Base-by-base conservation (phyloP, 768 basidiomycete species). In the Agrocybe chaxingu region DNA sequence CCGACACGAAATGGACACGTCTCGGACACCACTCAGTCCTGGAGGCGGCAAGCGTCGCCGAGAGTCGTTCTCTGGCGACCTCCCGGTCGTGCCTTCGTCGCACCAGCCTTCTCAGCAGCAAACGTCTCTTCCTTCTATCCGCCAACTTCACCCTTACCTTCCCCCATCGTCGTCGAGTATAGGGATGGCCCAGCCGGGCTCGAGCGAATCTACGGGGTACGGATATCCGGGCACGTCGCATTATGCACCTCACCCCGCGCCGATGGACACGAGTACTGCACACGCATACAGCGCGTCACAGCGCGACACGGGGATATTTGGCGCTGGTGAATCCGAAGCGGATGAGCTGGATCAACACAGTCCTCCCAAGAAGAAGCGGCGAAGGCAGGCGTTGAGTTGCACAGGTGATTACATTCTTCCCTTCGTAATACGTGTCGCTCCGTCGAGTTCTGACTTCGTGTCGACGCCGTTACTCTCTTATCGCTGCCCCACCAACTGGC, bases 341-440 rank as follows among this genome's bases (percentile, higher is more conserved):
- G 85, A 87, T 38, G 79, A 76, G 18, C 71, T 75, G 38, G 66
- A 73, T 8, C 77, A 76, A 40, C 78, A 75, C 44, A 76, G 76
- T 37, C 87, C 82, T 11, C 82, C 82, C 11, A 91, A 90, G 76
- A 90, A 90, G 79, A 92, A 89, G 68, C 74, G 89, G 46, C 76
- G 89, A 46, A 72, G 89, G 40, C 89, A 92, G 64, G 89, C 89
- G 35, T 69, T 92, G 57, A 92, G 89, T 62, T 92, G 89, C 67
- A 92, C 89, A 47, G 89, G 89, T 89, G 65, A 70, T 77, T 70
- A 57, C 56, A 54, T 53, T 55, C 47, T 42, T 49, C 51, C 54
- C 53, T 58, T 60, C 56, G 35, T 50, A 51, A 53, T 55, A 57
- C 60, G 52, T 61, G 43, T 55, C 58, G 45, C 48, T 53, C 52